Conservation (phyloP, 805 yeast species). For the Wickerhamomyces sydowiorum region DNA sequence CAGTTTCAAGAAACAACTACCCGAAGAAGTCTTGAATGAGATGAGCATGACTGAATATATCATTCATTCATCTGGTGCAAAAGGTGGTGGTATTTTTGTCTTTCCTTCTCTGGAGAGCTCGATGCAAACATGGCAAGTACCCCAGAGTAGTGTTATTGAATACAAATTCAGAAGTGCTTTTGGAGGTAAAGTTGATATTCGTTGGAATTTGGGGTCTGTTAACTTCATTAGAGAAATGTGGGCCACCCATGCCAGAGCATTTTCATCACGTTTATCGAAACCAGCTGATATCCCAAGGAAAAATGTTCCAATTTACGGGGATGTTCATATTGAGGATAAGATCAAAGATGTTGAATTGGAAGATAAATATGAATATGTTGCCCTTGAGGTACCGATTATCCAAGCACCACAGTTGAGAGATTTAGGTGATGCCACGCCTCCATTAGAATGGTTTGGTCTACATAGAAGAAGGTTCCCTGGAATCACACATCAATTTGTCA, state of each 20-base stretch:
- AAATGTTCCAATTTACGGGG: slow-evolving; percentile 21
- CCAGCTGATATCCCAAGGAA: slow-evolving; percentile 7
- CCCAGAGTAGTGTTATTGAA: slow-evolving; percentile 48
- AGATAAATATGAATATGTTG: slow-evolving; percentile 46
- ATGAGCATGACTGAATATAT: slow-evolving; percentile 52
- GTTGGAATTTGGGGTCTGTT: slow-evolving; percentile 92
- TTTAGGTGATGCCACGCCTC: slow-evolving; percentile 96
- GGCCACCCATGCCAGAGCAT: slow-evolving; percentile 74
- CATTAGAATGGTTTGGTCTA: slow-evolving; percentile 96
- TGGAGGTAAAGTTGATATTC: slow-evolving; percentile 84
- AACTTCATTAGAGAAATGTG: slow-evolving; percentile 91
- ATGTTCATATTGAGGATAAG: slow-evolving; percentile 32
- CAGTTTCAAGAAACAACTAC: slow-evolving; percentile 41
- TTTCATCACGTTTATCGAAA: slow-evolving; percentile 52
- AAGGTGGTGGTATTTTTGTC: slow-evolving; percentile 75
- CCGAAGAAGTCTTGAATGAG: slow-evolving; percentile 41
- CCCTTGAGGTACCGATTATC: slow-evolving; percentile 72
- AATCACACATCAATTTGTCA: slow-evolving; percentile 74
- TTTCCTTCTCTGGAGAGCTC: slow-evolving; percentile 71
- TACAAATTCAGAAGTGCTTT: slow-evolving; percentile 67
- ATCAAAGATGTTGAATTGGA: slow-evolving; percentile 44
- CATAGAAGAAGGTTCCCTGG: slow-evolving; percentile 84
- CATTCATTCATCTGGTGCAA: slow-evolving; percentile 46
- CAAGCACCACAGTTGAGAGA: slow-evolving; percentile 89
- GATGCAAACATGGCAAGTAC: slow-evolving; percentile 70